Percentiles rank a stretch among this genome's conserved stretches.
Evolutionary conservation across 2,329 filamentous ascomycete genomes (phyloP).

Genomic region (Aspergillus udagawae): DNA sequence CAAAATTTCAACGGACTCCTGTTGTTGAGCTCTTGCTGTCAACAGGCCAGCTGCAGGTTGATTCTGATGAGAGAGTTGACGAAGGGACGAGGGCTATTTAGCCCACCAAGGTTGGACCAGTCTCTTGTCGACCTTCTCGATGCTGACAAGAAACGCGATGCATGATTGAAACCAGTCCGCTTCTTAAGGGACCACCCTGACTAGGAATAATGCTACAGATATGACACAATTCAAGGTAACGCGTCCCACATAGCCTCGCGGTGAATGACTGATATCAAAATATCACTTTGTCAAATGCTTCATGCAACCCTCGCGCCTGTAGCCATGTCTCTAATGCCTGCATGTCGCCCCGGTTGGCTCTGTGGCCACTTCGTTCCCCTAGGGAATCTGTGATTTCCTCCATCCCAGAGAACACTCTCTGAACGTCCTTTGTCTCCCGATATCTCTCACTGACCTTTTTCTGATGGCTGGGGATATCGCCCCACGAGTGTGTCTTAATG

Average conservation of each 20-base stretch:
- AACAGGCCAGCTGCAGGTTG: no score
- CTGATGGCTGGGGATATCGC: slow-evolving; percentile 58
- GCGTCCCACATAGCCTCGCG: neutral
- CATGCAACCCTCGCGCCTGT: slow-evolving; percentile 19
- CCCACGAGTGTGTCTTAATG: slow-evolving; percentile 62
- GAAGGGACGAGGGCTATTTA: no score
- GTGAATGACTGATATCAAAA: slow-evolving; percentile 14
- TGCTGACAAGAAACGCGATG: no score
- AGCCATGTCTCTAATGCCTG: slow-evolving; percentile 32
- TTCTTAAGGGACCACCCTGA: no score
- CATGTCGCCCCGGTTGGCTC: slow-evolving; percentile 33
- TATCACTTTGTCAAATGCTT: slow-evolving; percentile 31
- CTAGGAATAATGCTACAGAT: no score
- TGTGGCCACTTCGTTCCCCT: slow-evolving; percentile 29
- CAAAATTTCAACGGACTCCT: no score
- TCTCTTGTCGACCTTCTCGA: no score
- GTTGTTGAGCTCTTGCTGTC: no score
- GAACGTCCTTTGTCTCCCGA: slow-evolving; percentile 39
- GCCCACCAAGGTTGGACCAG: no score
- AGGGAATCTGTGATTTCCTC: slow-evolving; percentile 32
- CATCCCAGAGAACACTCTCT: slow-evolving; percentile 27
- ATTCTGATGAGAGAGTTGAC: no score
- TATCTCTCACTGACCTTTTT: slow-evolving; percentile 58
- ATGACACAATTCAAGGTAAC: neutral
- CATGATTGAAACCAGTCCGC: no score